Percentiles rank a stretch among this genome's conserved stretches.
phyloP scores from a whole-genome alignment of 495 filamentous ascomycete genomes.

The Ascobolus immersus region DNA sequence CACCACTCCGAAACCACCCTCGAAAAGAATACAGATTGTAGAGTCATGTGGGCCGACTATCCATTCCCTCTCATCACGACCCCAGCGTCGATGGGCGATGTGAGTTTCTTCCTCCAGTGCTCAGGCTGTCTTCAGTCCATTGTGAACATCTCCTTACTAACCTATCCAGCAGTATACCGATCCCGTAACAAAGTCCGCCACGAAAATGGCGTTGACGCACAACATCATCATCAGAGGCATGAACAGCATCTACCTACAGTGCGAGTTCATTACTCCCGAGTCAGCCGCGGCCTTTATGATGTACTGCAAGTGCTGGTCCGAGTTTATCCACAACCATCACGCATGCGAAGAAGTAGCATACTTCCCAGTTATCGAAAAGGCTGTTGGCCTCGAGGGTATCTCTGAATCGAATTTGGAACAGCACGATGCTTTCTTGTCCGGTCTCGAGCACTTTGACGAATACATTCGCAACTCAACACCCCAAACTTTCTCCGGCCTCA shows the following conservation, averaged over 20 bases:
- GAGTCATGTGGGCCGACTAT: conserved; percentile 13
- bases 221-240: conserved; percentile 15
- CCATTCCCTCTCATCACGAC: conserved; percentile 14
- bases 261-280: conserved; percentile 10
- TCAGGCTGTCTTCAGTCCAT: not conserved
- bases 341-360: conserved; percentile 17
- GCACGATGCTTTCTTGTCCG: conserved; percentile 13
- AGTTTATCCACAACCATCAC: conserved; percentile 19
- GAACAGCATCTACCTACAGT: conserved; percentile 16
- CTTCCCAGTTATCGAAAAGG: conserved; percentile 17
- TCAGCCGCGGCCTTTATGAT: conserved; percentile 14
- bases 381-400: conserved; percentile 10
- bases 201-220: conserved; percentile 14
- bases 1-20: no score
- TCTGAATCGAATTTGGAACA: conserved; percentile 13
- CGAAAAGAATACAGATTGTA: no score
- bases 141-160: no score
- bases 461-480: conserved; percentile 8
- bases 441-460: conserved; percentile 7
- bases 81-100: conserved; percentile 10
- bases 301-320: conserved; percentile 18
- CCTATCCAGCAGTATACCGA: conserved; percentile 6
- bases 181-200: conserved; percentile 13
- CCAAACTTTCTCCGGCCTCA: conserved; percentile 4
- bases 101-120: conserved; percentile 6